phyloP scores from a whole-genome alignment of 257 asterid genomes.

The Primulina tabacum region DNA sequence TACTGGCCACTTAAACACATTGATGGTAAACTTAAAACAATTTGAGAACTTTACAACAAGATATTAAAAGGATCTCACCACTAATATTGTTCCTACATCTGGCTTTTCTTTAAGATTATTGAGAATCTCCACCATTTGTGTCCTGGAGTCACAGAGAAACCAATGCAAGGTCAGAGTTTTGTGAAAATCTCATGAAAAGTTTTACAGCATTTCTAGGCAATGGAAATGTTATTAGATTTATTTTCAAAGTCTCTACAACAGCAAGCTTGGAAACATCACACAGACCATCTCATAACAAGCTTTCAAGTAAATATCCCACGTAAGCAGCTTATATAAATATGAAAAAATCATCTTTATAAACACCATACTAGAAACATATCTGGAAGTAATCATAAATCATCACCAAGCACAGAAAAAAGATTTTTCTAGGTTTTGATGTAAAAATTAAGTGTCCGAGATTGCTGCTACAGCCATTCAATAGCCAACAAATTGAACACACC shows the following conservation, averaged over 20 bases:
- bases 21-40: slow-evolving; percentile 16
- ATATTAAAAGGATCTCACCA: slow-evolving; percentile 41
- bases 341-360: neutral
- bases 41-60: slow-evolving; percentile 19
- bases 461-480: slow-evolving; percentile 18
- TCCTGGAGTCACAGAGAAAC: slow-evolving; percentile 37
- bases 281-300: slow-evolving; percentile 5
- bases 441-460: slow-evolving; percentile 8
- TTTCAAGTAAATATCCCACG: slow-evolving; percentile 8
- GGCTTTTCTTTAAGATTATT: slow-evolving; percentile 91
- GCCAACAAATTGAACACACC: slow-evolving; percentile 11
- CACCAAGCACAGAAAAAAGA: neutral
- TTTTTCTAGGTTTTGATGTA: slow-evolving; percentile 1
- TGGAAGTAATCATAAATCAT: neutral
- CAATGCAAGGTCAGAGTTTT: slow-evolving; percentile 20
- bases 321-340: neutral
- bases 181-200: slow-evolving; percentile 8
- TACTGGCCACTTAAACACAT: slow-evolving; percentile 13
- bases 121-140: slow-evolving; percentile 82
- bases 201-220: slow-evolving; percentile 15
- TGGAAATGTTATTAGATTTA: slow-evolving; percentile 11
- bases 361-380: neutral
- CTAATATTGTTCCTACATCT: slow-evolving; percentile 80
- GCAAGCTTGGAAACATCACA: slow-evolving; percentile 13
- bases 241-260: slow-evolving; percentile 8